Conservation (phyloP, 2,329 filamentous ascomycete species). For the Cladophialophora carrionii region DNA sequence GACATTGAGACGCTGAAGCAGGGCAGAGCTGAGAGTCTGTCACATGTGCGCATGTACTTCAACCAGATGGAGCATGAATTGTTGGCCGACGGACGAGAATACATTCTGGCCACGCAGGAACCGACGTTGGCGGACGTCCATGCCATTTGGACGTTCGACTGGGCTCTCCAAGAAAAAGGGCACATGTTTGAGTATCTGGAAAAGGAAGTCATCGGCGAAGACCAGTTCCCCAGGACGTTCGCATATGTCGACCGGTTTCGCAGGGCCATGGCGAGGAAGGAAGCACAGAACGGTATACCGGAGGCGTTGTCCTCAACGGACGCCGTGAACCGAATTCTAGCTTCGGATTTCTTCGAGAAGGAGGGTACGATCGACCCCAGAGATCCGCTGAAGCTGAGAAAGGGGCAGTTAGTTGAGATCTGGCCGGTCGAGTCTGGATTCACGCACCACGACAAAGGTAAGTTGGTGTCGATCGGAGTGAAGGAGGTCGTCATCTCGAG, state of each 20-base stretch:
- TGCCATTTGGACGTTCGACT: constrained; percentile 68
- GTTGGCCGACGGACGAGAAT: constrained; percentile 66
- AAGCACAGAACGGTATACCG: constrained; percentile 45
- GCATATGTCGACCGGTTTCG: constrained; percentile 67
- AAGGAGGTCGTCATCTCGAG: constrained; percentile 63
- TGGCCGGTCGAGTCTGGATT: constrained; percentile 66
- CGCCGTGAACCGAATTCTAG: constrained; percentile 55
- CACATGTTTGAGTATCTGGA: constrained; percentile 59
- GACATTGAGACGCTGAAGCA: constrained; percentile 44
- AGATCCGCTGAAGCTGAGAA: constrained; percentile 58
- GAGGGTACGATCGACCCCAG: constrained; percentile 50
- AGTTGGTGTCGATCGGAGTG: constrained; percentile 55
- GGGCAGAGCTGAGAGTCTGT: constrained; percentile 58
- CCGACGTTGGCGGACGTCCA: constrained; percentile 69
- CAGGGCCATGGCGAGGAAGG: constrained; percentile 50
- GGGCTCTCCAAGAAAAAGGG: constrained; percentile 59
- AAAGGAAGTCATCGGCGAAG: constrained; percentile 54
- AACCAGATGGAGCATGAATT: constrained; percentile 63
- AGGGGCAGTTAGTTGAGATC: constrained; percentile 60
- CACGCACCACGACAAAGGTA: constrained; percentile 61
- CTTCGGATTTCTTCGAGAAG: constrained; percentile 54
- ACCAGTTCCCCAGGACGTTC: constrained; percentile 61
- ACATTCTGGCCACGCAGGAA: constrained; percentile 59
- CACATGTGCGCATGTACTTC: constrained; percentile 59
- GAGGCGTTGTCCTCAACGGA: constrained; percentile 56